Conservation (phyloP, 2,329 filamentous ascomycete species). For the Phaeosphaeria sp. region DNA sequence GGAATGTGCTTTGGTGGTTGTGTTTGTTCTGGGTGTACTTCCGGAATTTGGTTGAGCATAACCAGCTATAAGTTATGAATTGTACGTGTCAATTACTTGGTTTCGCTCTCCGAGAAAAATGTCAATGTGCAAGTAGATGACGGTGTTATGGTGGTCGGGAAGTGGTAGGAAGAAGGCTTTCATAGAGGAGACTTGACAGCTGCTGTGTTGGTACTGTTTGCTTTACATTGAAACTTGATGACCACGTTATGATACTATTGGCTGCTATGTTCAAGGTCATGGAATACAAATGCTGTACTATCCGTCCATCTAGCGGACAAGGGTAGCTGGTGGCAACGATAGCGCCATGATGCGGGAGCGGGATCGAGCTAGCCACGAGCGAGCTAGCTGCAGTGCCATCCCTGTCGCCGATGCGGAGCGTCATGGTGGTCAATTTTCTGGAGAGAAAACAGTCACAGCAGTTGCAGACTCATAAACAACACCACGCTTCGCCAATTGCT, state of each 20-base stretch:
- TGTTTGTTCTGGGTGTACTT: neutral
- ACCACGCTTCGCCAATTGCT: constrained; percentile 3
- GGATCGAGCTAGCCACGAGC: neutral
- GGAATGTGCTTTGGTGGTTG: neutral
- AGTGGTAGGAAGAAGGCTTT: neutral
- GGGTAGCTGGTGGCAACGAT: too few species aligned
- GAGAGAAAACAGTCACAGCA: constrained; percentile 30
- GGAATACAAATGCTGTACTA: neutral
- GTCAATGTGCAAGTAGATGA: too few species aligned
- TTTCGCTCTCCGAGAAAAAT: too few species aligned
- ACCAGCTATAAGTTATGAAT: too few species aligned
- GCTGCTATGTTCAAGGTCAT: neutral
- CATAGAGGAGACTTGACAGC: neutral
- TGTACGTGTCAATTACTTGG: too few species aligned
- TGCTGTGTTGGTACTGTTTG: neutral
- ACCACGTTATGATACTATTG: neutral
- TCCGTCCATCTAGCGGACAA: too few species aligned
- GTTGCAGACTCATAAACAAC: neutral
- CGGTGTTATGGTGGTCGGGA: too few species aligned
- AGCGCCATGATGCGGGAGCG: neutral
- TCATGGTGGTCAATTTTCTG: constrained; percentile 29
- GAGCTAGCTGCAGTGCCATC: constrained; percentile 4
- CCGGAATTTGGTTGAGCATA: too few species aligned
- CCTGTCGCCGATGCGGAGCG: constrained; percentile 34
- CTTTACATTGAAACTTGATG: neutral